Evolutionary conservation across 2,329 filamentous ascomycete genomes (phyloP), one percentile per base, ranked within the genome.

Genomic region (Colletotrichum sidae): DNA sequence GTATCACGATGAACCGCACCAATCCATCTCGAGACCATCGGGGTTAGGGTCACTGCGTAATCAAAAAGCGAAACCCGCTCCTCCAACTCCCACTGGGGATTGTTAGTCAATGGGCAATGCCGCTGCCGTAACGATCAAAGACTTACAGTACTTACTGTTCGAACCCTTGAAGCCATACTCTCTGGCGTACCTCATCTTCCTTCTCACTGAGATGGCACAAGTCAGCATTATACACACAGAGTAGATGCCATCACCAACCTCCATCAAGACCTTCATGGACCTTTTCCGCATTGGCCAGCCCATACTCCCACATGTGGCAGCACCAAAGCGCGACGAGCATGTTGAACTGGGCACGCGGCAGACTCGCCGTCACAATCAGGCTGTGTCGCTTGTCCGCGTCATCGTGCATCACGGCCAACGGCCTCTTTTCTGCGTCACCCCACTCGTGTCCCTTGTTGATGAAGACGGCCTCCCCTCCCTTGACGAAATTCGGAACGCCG

Each of bases 291-390:
- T 53, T 50, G 7, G 56, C 56, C 15, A 60, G 12, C 6, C 56
- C 56, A 15, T 50, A 60, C 33, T 60, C 56, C 56, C 49, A 60
- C 15, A 60, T 12, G 13, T 53, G 39, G 50, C 56, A 60, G 12
- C 49, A 53, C 56, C 56, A 53, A 13, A 60, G 33, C 11, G 49
- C 56, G 9, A 60, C 49, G 15, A 60, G 56, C 56, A 60, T 60
- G 49, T 60, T 37, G 0, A 60, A 53, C 9, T 60, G 39, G 49
- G 56, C 47, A 2, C 47, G 41, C 2, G 56, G 49, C 3, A 60
- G 34, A 5, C 47, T 17, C 34, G 49, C 47, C 6, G 49, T 60
- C 2, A 60, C 39, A 3, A 60, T 17, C 34, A 60, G 42, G 49
- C 56, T 60, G 4, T 9, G 56, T 41, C 15, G n/a, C 44, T 33